Conservation (phyloP, 768 basidiomycete genomes). For the Hericium alpestre region DNA sequence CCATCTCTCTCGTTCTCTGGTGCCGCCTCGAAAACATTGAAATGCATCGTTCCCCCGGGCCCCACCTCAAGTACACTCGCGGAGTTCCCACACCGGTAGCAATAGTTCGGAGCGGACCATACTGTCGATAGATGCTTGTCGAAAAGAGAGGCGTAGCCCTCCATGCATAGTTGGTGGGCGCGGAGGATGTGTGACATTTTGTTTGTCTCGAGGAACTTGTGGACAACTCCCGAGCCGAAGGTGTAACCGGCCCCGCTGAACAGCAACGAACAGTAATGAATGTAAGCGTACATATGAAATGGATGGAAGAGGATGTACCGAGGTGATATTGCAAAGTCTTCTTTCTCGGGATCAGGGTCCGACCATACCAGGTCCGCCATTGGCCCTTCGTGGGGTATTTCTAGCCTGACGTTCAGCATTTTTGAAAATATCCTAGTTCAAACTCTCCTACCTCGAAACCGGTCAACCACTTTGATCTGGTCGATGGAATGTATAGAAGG, state of each 20-base stretch:
- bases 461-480: slow-evolving; percentile 98
- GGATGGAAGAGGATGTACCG: slow-evolving; percentile 41
- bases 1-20: slow-evolving; percentile 96
- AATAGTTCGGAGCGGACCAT: slow-evolving; percentile 98
- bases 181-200: slow-evolving; percentile 95
- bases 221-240: slow-evolving; percentile 94
- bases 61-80: slow-evolving; percentile 95
- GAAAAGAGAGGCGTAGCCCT: slow-evolving; percentile 95
- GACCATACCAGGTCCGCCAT: slow-evolving; percentile 99
- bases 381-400: slow-evolving; percentile 98
- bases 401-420: slow-evolving; percentile 30
- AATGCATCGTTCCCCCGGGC: slow-evolving; percentile 78
- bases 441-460: slow-evolving; percentile 72
- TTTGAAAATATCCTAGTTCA: slow-evolving; percentile 3
- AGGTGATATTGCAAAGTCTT: slow-evolving; percentile 98
- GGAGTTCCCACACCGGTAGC: slow-evolving; percentile 95
- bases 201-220: slow-evolving; percentile 94
- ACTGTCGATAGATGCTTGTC: slow-evolving; percentile 93
- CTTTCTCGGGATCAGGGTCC: slow-evolving; percentile 98
- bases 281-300: slow-evolving; percentile 6
- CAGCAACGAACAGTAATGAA: not conserved
- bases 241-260: slow-evolving; percentile 94
- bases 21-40: slow-evolving; percentile 97
- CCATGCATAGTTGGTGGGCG: slow-evolving; percentile 99
- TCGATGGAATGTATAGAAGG: slow-evolving; percentile 99